phyloP scores from a whole-genome alignment of 768 basidiomycete species.

The Daedalea quercina region DNA sequence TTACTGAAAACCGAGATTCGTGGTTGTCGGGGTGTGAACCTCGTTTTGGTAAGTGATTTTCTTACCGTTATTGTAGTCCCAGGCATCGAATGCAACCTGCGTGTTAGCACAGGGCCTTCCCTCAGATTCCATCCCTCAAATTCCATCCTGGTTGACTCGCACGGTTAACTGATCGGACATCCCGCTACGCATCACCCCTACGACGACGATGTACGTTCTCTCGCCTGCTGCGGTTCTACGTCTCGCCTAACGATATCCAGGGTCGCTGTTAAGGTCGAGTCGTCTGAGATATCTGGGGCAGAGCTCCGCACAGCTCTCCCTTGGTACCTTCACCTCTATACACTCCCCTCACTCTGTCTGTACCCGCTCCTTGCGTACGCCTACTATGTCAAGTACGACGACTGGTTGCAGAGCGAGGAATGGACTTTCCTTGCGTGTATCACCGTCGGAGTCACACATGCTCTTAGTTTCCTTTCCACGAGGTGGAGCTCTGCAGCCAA shows the following conservation, averaged over 20 bases:
- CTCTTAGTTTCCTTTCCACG: conserved; percentile 87
- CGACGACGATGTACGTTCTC: background rate
- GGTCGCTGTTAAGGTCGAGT: conserved; percentile 27
- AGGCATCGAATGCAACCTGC: too few species aligned
- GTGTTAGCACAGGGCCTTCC: too few species aligned
- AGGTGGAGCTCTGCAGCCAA: conserved; percentile 80
- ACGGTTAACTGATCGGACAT: too few species aligned
- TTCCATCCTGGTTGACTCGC: too few species aligned
- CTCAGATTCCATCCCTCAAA: too few species aligned
- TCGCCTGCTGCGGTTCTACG: too few species aligned
- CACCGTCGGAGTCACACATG: conserved; percentile 78
- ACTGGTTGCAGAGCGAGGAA: conserved; percentile 89
- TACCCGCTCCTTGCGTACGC: conserved; percentile 86
- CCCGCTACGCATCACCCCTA: too few species aligned
- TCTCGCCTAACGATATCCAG: conserved; percentile 11
- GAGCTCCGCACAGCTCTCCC: conserved; percentile 29
- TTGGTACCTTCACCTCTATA: conserved; percentile 52
- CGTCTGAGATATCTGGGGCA: conserved; percentile 28
- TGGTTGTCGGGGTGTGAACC: too few species aligned
- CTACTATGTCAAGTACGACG: conserved; percentile 86
- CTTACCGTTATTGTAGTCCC: too few species aligned
- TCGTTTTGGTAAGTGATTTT: too few species aligned
- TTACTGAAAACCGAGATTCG: too few species aligned
- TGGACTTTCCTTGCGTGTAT: conserved; percentile 97
- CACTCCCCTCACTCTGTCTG: conserved; percentile 68